Evolutionary conservation across 768 basidiomycete species (phyloP), one percentile per base, ranked within the genome.

Genomic region (Termitomyces sp.): DNA sequence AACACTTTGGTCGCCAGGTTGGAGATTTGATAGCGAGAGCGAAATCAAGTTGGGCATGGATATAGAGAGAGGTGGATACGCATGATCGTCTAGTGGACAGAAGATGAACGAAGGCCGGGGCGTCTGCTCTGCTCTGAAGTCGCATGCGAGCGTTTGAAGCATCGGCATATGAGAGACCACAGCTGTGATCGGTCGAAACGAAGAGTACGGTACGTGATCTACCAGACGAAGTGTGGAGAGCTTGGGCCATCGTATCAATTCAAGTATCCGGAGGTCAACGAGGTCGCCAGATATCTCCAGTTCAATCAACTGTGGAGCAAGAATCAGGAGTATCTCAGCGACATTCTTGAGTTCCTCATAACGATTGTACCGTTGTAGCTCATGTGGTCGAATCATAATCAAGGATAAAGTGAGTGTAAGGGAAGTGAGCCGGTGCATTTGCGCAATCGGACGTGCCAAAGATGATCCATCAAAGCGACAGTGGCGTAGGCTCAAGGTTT

Each of bases 11-110:
- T 54, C 53, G 14, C 34, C 37, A 17, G 43, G 21, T 40, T 54
- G 53, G 11, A 46, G 7, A 21, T 54, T 54, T 10, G 53, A 54
- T 54, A 54, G 17, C 2, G 53, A 54, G 21, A 54, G 53, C 6
- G 43, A 46, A 37, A 21, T 37, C 6, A 37, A 12, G 21, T 14
- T 24, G 22, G 42, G 22, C 2, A 43, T 24, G 14, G 22, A 22
- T 6, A 2, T 24, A 0, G 19, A 21, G 21, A 21, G 32, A 14
- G 32, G 15, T 21, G 21, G n/a, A 49, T 37, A 4, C 2, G 32
- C 34, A 43, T 43, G 22, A 22, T 49, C 21, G 10, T 34, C 19
- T 12, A 1, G 12, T 15, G 30, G 21, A 9, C 47, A 49, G 14
- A 12, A 49, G 14, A 49, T 24, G 35, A 49, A 37, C 1, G 47